Evolutionary conservation across 2,329 filamentous ascomycete species (phyloP), one percentile per base, ranked within the genome.

Genomic region (Penicillium vulpinum): DNA sequence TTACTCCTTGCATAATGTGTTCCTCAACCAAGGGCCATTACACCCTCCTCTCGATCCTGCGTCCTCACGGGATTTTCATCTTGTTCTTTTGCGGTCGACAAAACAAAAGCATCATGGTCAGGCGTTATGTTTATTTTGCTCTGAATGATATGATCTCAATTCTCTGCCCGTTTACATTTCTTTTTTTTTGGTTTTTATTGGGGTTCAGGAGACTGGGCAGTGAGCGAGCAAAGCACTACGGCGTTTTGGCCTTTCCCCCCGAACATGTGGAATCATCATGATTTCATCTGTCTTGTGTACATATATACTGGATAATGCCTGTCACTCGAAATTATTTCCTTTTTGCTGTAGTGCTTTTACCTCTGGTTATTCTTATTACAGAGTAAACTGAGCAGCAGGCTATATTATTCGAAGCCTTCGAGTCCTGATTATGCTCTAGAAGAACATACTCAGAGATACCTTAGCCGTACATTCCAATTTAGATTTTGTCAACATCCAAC

Each of bases 21-120:
- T 46, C 40, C 33, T 22, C n/a, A 13, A 21, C 0, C 21, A n/a
- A 46, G 40, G 26, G 26, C 28, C 49, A 52, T 56, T 52, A 46
- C 40, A 52, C 40, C 29, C 16, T 56, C 41, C n/a, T 41, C 51
- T 50, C 38, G 40, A 52, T 56, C 48, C 48, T 56, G 48, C 41
- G 33, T 56, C 39, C 38, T 51, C 33, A 40, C 48, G 50, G 50
- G 48, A 41, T n/a, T 47, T 38, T 44, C 26, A 33, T 55, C 40
- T 48, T 53, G 51, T 54, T 51, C 31, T 56, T 59, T 52, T 48
- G 45, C 49, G 49, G 46, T 58, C 43, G 43, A 57, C 57, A 50
- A 43, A 58, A 67, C 29, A 51, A 65, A 64, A 67, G 63, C 64
- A 67, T 67, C 59, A 67, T 67, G 57, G 63, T 61, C 51, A 47